Base-by-base conservation (phyloP, 176 grass and related monocot species). In the Echinochloa phyllopogon region DNA sequence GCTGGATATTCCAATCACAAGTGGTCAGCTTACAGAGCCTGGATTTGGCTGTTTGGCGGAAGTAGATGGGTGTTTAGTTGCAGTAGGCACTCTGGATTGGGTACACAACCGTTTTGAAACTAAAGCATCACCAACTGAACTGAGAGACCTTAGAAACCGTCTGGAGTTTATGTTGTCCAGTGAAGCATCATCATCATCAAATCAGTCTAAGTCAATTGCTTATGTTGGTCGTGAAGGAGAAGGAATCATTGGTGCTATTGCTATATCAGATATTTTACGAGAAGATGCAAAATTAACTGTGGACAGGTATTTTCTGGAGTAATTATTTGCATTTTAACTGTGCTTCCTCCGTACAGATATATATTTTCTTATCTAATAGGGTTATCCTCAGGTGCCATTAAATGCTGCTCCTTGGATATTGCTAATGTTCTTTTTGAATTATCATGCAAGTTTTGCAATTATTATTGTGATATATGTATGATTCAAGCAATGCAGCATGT, bases 11-110 rank as follows among this genome's bases (percentile, higher is more conserved):
- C 92, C 89, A 62, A 75, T 71, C 69, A 92, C 96, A 69, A 90
- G 80, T 71, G 93, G 96, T 47, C 93, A 95, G 68, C 79, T 98
- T 76, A 95, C 93, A 85, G 89, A 90, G 74, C 93, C 96, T 56
- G 96, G 96, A 65, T 98, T 95, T 67, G 96, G 96, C 63, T 95
- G 93, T 80, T 94, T 98, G 76, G 93, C 93, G 52, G 96, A 98
- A 92, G 83, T 95, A 65, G 96, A 98, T 83, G 93, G 96, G 40
- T 78, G 82, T 84, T 82, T 98, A 70, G 87, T 98, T 88, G 96
- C 96, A 74, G 96, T 94, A 77, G 96, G 96, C 70, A 86, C 87
- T 60, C 83, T 87, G 53, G 91, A 95, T 25, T 98, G 96, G 96
- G 96, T 98, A 27, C 89, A 92, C 65, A 80, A 86, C 69, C 82